Percentiles rank a stretch among this genome's conserved stretches.
Evolutionary conservation across 2,329 filamentous ascomycete species (phyloP).

Genomic region (Aureobasidium sp.): DNA sequence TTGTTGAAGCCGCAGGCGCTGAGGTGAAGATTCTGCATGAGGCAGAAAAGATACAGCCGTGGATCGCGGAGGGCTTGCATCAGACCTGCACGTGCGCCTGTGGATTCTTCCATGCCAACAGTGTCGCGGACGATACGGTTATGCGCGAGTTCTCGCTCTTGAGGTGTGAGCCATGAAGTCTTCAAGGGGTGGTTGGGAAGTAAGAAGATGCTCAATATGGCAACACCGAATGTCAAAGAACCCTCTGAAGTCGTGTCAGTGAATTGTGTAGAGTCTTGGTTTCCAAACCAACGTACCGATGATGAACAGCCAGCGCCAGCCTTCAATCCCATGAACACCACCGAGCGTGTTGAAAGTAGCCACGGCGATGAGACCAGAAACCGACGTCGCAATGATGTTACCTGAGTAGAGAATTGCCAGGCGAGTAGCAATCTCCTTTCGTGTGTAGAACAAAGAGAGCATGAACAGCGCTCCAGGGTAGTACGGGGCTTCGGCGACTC

Average conservation of each 20-base stretch:
- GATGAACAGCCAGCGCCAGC: conserved; percentile 40
- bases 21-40: not conserved
- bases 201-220: not conserved
- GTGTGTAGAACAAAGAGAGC: conserved; percentile 33
- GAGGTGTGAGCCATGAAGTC: not conserved
- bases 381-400: conserved; percentile 34
- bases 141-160: not conserved
- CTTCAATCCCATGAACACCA: conserved; percentile 33
- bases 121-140: not conserved
- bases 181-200: not conserved
- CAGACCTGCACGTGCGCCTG: not conserved
- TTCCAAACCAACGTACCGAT: conserved; percentile 34
- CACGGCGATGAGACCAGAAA: conserved; percentile 38
- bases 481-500: conserved; percentile 43
- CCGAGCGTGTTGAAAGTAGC: conserved; percentile 32
- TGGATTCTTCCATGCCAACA: not conserved
- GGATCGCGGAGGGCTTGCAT: not conserved
- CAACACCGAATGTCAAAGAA: not conserved
- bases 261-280: conserved; percentile 27
- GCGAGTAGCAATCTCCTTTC: conserved; percentile 33
- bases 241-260: not conserved
- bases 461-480: conserved; percentile 26
- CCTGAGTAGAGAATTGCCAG: conserved; percentile 35
- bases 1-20: conserved; percentile 45
- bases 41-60: not conserved